Conservation (phyloP, 176 grass and related monocot species). For the Phoenix roebelenii region DNA sequence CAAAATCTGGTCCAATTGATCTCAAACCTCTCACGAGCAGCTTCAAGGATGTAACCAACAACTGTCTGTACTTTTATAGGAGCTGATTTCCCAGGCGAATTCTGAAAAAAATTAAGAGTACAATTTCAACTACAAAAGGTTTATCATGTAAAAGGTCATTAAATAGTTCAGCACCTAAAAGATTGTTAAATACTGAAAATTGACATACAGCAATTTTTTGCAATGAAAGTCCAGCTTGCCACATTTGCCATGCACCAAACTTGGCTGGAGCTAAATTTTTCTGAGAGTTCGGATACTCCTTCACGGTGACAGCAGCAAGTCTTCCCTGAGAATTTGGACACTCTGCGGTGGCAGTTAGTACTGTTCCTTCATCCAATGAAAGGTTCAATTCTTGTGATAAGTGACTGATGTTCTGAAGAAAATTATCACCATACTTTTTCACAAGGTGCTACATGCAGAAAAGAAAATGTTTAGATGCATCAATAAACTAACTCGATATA, state of each 20-base stretch:
- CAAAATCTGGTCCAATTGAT: constrained; percentile 78
- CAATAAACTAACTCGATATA: too few relatives aligned
- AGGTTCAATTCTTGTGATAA: constrained; percentile 69
- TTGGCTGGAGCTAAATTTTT: constrained; percentile 42
- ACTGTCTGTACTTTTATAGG: constrained; percentile 87
- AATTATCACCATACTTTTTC: constrained; percentile 40
- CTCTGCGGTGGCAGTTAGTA: constrained; percentile 10
- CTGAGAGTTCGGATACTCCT: constrained; percentile 23
- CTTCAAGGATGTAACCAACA: constrained; percentile 69
- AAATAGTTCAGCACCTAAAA: not conserved
- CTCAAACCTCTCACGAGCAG: constrained; percentile 64
- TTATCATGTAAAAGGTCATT: not conserved
- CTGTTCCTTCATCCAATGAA: constrained; percentile 28
- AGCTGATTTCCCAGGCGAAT: constrained; percentile 43
- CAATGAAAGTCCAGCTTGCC: constrained; percentile 57
- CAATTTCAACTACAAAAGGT: constrained; percentile 9
- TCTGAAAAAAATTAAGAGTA: constrained; percentile 32
- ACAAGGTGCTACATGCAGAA: constrained; percentile 51
- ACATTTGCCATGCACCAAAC: constrained; percentile 66
- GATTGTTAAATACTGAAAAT: not conserved
- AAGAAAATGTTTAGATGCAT: constrained; percentile 25
- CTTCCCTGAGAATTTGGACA: constrained; percentile 36
- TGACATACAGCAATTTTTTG: constrained; percentile 73
- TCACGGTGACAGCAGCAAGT: not conserved
- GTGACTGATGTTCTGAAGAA: constrained; percentile 52